Conservation (phyloP, 257 asterid genomes). For the Cynanchum wilfordii region DNA sequence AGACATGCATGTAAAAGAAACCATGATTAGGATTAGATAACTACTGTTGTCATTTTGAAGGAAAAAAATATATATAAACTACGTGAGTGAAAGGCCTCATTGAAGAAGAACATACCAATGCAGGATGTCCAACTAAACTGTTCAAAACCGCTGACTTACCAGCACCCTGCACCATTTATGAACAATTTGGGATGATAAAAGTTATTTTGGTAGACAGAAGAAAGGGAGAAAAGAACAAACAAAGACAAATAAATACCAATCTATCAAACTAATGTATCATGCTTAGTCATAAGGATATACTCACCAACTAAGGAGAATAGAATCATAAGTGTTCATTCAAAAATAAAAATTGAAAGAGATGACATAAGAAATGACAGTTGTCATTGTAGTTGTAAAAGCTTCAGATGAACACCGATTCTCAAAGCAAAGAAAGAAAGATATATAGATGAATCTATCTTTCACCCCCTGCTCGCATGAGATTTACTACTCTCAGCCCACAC, state of each 20-base stretch:
- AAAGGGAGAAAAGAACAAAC: background rate
- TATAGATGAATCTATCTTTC: background rate
- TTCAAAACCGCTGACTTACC: slow-evolving; percentile 98
- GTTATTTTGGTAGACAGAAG: background rate
- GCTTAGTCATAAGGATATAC: background rate
- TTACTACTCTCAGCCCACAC: background rate
- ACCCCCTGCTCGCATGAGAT: background rate
- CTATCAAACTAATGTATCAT: background rate
- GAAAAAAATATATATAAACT: background rate
- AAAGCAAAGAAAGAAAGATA: background rate
- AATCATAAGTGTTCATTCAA: background rate
- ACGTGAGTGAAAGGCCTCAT: slow-evolving; percentile 8
- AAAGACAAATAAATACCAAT: background rate
- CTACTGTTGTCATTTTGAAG: background rate
- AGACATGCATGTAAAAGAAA: slow-evolving; percentile 3
- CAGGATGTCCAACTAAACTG: slow-evolving; percentile 96
- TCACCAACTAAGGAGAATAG: background rate
- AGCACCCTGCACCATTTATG: slow-evolving; percentile 64
- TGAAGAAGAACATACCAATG: slow-evolving; percentile 56
- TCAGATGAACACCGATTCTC: background rate
- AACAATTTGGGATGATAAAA: slow-evolving; percentile 11
- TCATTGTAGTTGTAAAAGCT: background rate
- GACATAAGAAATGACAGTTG: background rate
- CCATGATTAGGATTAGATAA: background rate
- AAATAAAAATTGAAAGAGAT: background rate